Base-by-base conservation (phyloP, 495 filamentous ascomycete genomes). In the Lasiosphaeriaceae sp. region DNA sequence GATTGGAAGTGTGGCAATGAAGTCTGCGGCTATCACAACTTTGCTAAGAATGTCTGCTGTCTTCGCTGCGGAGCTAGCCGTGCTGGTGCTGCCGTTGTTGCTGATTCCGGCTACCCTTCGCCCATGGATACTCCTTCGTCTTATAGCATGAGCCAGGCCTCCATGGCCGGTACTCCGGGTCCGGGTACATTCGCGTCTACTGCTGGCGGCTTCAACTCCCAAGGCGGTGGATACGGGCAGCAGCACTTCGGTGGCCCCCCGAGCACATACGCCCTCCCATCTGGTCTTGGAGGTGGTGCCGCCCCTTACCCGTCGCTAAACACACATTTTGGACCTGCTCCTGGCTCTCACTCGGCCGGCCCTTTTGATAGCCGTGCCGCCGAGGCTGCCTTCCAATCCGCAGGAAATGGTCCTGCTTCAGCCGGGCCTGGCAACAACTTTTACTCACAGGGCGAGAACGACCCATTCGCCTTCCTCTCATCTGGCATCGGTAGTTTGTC, bases 1-100 rank as follows among this genome's bases (percentile, higher is more conserved):
- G 94, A 98, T 70, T 98, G 94, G 94, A 97, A 96, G 69, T 98
- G 94, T 70, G 94, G 94, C 46, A 92, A 91, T 37, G 93, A 97
- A 66, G 91, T 91, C n/a, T 98, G 94, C 70, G 90, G 89, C 31
- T 98, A 98, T 65, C 94, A 98, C 74, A 98, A 98, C 73, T 98
- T 98, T 66, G 94, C 94, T 45, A 98, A 98, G 82, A 98, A 98
- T 67, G 93, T 97, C 60, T 94, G 89, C 70, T 98, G 94, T 72
- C 82, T 98, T 52, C 89, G 94, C 52, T 98, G 94, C 66, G 94
- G 94, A 65, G 95, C 92, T 21, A 94, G 92, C 69, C 90, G 94
- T 62, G 92, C 92, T 51, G 88, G 88, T 52, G 94, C 94, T 52
- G 91, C 92, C 23, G 88, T 97, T 16, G 91, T 97, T 53, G 92